Base-by-base conservation (phyloP, 2,329 filamentous ascomycete genomes). In the Eutypella sp. region DNA sequence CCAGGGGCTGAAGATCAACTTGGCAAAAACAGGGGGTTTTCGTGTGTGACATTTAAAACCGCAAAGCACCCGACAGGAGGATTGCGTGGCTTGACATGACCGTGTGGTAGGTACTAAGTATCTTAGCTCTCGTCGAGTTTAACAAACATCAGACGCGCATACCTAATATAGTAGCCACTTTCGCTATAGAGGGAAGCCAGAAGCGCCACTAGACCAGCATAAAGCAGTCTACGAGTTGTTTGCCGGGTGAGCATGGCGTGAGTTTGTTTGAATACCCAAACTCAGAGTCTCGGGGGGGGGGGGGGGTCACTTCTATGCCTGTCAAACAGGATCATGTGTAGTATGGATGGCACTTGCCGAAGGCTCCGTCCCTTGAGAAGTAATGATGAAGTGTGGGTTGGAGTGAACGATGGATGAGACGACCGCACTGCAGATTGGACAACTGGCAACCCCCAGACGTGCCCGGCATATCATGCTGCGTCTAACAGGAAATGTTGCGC, bases 171-270 rank as follows among this genome's bases (percentile, higher is more conserved):
- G 25, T n/a, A 11, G 9, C 15, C 39, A 18, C 15, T 25, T 20
- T 44, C 25, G 16, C 38, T 39, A 40, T 41, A 42, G 8, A 48
- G 18, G 22, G 38, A 27, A 42, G 41, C 42, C 23, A 41, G 19
- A 27, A 23, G 11, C 22, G 41, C 41, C 15, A 47, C 27, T 22
- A 44, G 41, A 25, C 22, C 20, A 11, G 46, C 36, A n/a, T 39
- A 29, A 11, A 47, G 16, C 41, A 44, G 22, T 18, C 16, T 33
- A 22, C 27, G 16, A 20, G 18, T 11, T 24, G 36, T 8, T 39
- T 7, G 11, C 23, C 4, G 36, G 22, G 20, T 22, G 20, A 39
- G n/a, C 36, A 39, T 39, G 20, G 13, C 23, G 13, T 15, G 20
- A 33, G 29, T 4, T 6, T 33, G 13, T 15, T 33, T 11, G 7